Evolutionary conservation across 2,329 filamentous ascomycete species (phyloP).

Genomic region (Fusarium musae): DNA sequence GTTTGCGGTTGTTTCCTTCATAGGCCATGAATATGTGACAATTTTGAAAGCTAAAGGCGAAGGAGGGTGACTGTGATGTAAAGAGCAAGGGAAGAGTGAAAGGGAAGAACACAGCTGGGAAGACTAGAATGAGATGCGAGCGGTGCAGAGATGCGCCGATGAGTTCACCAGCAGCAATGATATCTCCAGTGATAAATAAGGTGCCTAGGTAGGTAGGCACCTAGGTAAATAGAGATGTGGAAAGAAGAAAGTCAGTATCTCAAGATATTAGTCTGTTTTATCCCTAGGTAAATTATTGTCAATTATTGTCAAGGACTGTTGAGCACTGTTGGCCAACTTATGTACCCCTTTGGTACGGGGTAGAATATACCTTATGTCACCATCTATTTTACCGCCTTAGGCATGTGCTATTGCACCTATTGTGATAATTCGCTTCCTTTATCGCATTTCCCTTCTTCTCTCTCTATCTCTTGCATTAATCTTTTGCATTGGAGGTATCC

Average conservation of each 20-base stretch:
- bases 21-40: not conserved
- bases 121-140: not conserved
- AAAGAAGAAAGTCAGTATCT: not conserved
- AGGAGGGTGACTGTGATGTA: not conserved
- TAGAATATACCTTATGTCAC: not conserved
- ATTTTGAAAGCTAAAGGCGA: not conserved
- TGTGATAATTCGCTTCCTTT: not conserved
- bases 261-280: not conserved
- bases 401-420: not conserved
- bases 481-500: not conserved
- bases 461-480: not conserved
- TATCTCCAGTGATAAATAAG: not conserved
- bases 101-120: not conserved
- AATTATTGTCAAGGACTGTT: not conserved
- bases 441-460: not conserved
- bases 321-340: not conserved
- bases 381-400: not conserved
- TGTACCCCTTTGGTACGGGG: not conserved
- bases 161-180: not conserved
- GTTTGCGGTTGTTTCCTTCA: not conserved
- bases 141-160: not conserved
- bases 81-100: not conserved
- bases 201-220: not conserved
- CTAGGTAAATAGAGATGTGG: not conserved
- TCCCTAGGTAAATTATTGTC: not conserved